Evolutionary conservation across 805 yeast genomes (phyloP).

Genomic region (Saccharomycopsis fermentans): DNA sequence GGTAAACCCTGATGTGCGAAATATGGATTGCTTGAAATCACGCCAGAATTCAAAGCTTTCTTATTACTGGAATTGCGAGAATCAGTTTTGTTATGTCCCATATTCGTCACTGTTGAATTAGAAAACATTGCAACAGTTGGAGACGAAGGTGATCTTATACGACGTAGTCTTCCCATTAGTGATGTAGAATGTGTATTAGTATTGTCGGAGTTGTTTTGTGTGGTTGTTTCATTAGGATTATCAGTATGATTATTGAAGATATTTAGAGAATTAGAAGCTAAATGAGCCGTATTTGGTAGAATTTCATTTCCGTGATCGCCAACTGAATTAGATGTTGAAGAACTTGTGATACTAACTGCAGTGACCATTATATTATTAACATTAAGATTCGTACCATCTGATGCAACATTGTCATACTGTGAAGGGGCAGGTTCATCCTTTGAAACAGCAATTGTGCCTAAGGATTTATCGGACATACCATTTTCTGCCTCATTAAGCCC

Average conservation of each 20-base stretch:
- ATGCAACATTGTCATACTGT: not conserved
- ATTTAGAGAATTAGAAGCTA: not conserved
- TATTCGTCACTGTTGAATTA: conserved; percentile 2
- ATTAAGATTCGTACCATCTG: not conserved
- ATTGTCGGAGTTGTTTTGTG: conserved; percentile 4
- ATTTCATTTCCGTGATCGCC: conserved; percentile 1
- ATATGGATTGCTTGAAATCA: conserved; percentile 34
- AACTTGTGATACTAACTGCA: conserved; percentile 9
- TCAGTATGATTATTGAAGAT: conserved; percentile 15
- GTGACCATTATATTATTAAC: not conserved
- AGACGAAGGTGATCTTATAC: conserved; percentile 29
- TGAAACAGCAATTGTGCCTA: not conserved
- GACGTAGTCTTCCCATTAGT: conserved; percentile 26
- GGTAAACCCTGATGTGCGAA: conserved; percentile 52
- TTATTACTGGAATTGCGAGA: conserved; percentile 8
- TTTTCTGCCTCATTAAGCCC: conserved; percentile 1
- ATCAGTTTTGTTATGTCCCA: conserved; percentile 3
- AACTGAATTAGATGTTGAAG: conserved; percentile 11
- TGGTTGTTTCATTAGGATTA: conserved; percentile 8
- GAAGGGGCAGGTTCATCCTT: not conserved
- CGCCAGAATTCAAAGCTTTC: conserved; percentile 3
- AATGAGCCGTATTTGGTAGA: not conserved
- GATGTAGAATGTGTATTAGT: conserved; percentile 18
- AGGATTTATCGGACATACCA: not conserved
- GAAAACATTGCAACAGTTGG: conserved; percentile 21